Base-by-base conservation (phyloP, 306 rosid species). In the Sphenostylis stenocarpa region DNA sequence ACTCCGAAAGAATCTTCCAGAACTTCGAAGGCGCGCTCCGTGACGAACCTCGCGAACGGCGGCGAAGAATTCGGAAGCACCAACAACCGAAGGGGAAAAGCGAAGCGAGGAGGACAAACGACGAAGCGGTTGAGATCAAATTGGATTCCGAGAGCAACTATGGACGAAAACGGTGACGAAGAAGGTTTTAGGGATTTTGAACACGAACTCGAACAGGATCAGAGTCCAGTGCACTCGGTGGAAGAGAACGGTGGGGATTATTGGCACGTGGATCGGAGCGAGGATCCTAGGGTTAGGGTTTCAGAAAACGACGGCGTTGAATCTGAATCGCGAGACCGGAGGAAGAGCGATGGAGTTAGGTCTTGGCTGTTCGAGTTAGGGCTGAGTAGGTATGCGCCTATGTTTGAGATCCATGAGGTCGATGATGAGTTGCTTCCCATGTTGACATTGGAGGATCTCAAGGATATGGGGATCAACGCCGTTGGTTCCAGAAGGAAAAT, bases 381-480 rank as follows among this genome's bases (percentile, higher is more conserved):
- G 61, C 31, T 90, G 74, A 87, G 96, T 72, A 69, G 90, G 81
- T 90, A 90, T 69, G 82, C 87, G 49, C 91, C 96, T 15, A 80
- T 90, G 77, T 90, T 90, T 65, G 93, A 90, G 81, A 90, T 90
- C 12, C 96, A 90, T 14, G 96, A 90, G 71, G 93, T 88, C 24
- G 96, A 88, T 75, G 96, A 88, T 29, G 91, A 90, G 15, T 84
- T 90, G 45, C 86, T 90, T 83, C 96, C 93, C 1, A 51, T 90
- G 93, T 82, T 90, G 81, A 88, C 93, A 1, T 83, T 90, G 80
- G 96, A 90, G 79, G 96, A 90, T 80, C 93, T 90, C 29, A 90
- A 90, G 60, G 96, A 90, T 72, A 90, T 90, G 93, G 91, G 96
- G 14, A 88, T 90, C 16, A 90, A 75, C 61, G 96, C 93, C 20